phyloP scores from a whole-genome alignment of 1,139 yeast species.

The Yamadazyma taylorii region DNA sequence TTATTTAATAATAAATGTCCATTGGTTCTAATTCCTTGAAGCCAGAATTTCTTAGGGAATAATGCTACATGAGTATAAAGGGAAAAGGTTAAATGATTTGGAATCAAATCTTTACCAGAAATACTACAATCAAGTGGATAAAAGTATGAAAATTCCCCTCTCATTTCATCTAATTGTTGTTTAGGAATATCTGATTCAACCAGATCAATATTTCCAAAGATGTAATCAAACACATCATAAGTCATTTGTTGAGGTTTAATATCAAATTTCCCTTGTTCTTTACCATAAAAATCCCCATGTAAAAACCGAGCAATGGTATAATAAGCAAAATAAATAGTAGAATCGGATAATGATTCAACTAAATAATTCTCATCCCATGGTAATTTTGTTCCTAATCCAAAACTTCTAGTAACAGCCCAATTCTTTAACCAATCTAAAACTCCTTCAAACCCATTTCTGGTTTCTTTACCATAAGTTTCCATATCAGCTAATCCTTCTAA shows the following conservation, averaged over 20 bases:
- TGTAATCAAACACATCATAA: constrained; percentile 89
- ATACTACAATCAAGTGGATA: constrained; percentile 90
- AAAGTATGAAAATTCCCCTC: constrained; percentile 94
- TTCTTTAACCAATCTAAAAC: constrained; percentile 95
- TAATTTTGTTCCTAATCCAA: constrained; percentile 91
- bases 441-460: constrained; percentile 90
- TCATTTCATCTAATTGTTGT: constrained; percentile 67
- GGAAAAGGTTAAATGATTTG: constrained; percentile 95
- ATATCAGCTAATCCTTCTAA: constrained; percentile 73
- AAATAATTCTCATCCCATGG: constrained; percentile 97
- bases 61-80: constrained; percentile 90
- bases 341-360: constrained; percentile 94
- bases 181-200: constrained; percentile 62
- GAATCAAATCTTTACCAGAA: constrained; percentile 96
- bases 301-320: constrained; percentile 87
- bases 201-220: constrained; percentile 72
- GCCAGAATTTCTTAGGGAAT: constrained; percentile 92
- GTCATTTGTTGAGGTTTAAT: constrained; percentile 86
- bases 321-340: constrained; percentile 94
- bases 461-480: constrained; percentile 83
- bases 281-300: constrained; percentile 86
- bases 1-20: constrained; percentile 95
- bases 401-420: constrained; percentile 98
- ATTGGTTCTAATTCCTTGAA: constrained; percentile 88
- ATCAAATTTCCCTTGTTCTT: constrained; percentile 65